phyloP scores from a whole-genome alignment of 139 green algal genomes.

The Edaphochlamys debaryana region DNA sequence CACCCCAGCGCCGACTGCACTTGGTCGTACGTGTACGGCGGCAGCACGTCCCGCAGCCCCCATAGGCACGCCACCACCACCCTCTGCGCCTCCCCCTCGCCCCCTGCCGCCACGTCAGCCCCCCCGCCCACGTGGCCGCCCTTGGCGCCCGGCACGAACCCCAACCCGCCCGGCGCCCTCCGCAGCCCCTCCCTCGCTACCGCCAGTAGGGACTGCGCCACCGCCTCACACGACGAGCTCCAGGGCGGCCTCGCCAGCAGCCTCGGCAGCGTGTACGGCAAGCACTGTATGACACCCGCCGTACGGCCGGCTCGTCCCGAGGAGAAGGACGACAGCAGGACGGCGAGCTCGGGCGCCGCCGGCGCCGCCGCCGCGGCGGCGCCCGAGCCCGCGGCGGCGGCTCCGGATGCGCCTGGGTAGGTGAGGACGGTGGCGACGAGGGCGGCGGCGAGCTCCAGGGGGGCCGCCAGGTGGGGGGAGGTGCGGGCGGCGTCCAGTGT shows the following conservation, averaged over 20 bases:
- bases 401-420: not conserved
- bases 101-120: not conserved
- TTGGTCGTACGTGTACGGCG: conserved; percentile 31
- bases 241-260: conserved; percentile 16
- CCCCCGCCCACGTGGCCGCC: not conserved
- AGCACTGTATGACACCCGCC: not conserved
- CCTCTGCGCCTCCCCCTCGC: not conserved
- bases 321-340: not conserved
- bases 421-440: conserved; percentile 8
- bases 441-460: conserved; percentile 15
- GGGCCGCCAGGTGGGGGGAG: not conserved
- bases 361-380: not conserved
- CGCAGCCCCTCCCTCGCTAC: conserved; percentile 16
- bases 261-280: conserved; percentile 35
- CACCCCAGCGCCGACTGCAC: conserved; percentile 10
- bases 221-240: conserved; percentile 21
- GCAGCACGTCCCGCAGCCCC: conserved; percentile 22
- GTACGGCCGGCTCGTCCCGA: no score
- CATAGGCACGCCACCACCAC: conserved; percentile 30
- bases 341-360: conserved; percentile 13
- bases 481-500: conserved; percentile 16
- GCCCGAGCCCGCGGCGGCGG: not conserved
- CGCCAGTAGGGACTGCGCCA: conserved; percentile 27
- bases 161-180: not conserved
- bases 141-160: no score